Base-by-base conservation (phyloP, 768 basidiomycete genomes). In the Hygrocybe coccinea region DNA sequence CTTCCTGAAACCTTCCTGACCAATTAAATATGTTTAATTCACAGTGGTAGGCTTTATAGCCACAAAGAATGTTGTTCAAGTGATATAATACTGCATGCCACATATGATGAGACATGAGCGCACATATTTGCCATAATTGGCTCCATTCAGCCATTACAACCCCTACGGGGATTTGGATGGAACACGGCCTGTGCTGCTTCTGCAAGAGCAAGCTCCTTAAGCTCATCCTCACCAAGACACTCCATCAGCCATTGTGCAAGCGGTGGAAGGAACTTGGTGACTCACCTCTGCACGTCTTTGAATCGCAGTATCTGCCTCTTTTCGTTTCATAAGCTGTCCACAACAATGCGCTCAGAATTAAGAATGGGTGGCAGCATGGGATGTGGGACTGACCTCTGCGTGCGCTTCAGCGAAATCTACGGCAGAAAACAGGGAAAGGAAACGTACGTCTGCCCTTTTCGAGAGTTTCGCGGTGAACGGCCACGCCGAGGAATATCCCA, bases 391-490 rank as follows among this genome's bases (percentile, higher is more conserved):
- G 17, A 51, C 50, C 50, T 51, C 50, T 51, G 50, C 14, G 19
- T 21, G 44, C 15, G 15, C 11, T 9, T 22, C 17, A 49, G 15
- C 21, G 17, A 34, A 35, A 37, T 49, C 21, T 12, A n/a, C 7
- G 38, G 22, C 35, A 12, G 67, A 60, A 45, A 47, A n/a, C n/a
- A 29, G 41, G 37, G 19, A 46, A 39, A 15, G 2, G 6, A 45
- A 48, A 70, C 79, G 55, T 66, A 83, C 84, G 83, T 80, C 76
- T 73, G 52, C 81, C 81, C 52, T 76, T 72, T 49, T 72, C 71
- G 57, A 85, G 66, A 3, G 81, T 82, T 47, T 83, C 76, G 21
- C 70, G 71, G 64, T 86, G 84, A 3, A 82, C 74, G 22, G 73
- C 63, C 36, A 79, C 73, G 19, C 81, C 79, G 64, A 80, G 75